Base-by-base conservation (phyloP, 1,284 basidiomycete genomes). In the Trametes hirsuta region DNA sequence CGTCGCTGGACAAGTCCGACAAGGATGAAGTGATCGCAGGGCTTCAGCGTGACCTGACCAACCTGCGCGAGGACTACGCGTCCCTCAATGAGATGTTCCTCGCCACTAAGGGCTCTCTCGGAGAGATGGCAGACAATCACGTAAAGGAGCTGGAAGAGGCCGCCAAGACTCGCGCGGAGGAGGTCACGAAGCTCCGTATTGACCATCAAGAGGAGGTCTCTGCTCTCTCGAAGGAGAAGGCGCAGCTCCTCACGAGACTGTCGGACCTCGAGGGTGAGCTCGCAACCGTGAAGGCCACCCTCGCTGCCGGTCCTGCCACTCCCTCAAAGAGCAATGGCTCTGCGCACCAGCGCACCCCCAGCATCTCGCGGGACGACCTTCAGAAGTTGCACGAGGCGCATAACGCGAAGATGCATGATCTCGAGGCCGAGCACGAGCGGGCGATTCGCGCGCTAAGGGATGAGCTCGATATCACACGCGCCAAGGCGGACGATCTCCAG, bases 311-410 rank as follows among this genome's bases (percentile, higher is more conserved):
- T 47, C 72, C 79, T 10, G 62, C 76, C 25, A 73, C 78, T 24
- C 69, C 76, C 12, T 80, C 86, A 5, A 87, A 83, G 74, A 81
- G 74, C 61, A 89, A 88, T 64, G 85, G 84, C 10, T 73, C 69
- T 5, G 69, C 76, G 11, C 75, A 79, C 8, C 76, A 77, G 34
- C 75, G 77, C n/a, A 71, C 79, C 18, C 76, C 83, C 41, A 80
- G 78, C 10, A 84, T 91, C 10, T 83, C 88, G 39, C 86, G 85
- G 67, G 90, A 93, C 63, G 90, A 93, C 59, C 75, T 93, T 47
- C 84, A 86, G 71, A 84, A 80, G 68, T 74, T 89, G 71, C 89
- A 92, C 66, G 88, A 91, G 71, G 91, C 90, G 6, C 91, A 92
- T 72, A 93, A 91, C 69, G 78, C 88, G 64, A 93, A 90, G 77